phyloP scores from a whole-genome alignment of 345 rosid genomes.

The Melastoma malabathricum region DNA sequence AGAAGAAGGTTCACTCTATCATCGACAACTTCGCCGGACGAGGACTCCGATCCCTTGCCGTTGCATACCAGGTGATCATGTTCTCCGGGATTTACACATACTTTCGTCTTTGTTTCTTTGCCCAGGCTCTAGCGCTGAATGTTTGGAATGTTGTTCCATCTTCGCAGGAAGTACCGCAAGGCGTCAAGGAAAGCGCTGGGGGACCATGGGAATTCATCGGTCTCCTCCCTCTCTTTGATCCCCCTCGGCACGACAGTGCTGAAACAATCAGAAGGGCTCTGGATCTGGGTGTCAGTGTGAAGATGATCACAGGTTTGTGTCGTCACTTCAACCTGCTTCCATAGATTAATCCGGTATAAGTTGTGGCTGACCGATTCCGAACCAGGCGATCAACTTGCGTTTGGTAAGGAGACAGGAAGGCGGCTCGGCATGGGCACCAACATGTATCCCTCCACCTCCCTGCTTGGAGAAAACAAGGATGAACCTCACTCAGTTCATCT shows the following conservation, averaged over 20 bases:
- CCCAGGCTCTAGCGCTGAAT: too few relatives aligned
- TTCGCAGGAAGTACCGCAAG: constrained; percentile 44
- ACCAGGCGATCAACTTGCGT: constrained; percentile 84
- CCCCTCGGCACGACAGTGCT: constrained; percentile 69
- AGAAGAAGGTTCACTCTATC: constrained; percentile 24
- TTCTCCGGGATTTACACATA: background rate
- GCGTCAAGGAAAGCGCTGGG: constrained; percentile 59
- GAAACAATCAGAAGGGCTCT: constrained; percentile 65
- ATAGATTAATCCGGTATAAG: background rate
- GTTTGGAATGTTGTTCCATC: too few relatives aligned
- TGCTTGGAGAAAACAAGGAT: constrained; percentile 24
- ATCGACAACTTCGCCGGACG: constrained; percentile 71
- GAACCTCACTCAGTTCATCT: constrained; percentile 16
- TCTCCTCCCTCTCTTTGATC: constrained; percentile 66
- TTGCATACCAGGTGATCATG: constrained; percentile 59
- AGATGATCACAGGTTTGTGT: constrained; percentile 58
- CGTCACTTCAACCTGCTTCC: background rate
- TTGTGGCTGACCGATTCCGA: background rate
- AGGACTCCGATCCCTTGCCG: constrained; percentile 78
- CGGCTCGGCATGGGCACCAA: constrained; percentile 97
- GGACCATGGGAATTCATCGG: constrained; percentile 90
- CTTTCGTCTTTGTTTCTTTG: background rate
- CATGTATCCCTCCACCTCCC: constrained; percentile 85
- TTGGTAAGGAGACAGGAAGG: constrained; percentile 14
- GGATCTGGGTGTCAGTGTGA: constrained; percentile 60